Evolutionary conservation across 2,329 filamentous ascomycete species (phyloP), one percentile per base, ranked within the genome.

Genomic region (Lasiodiplodia sp.): DNA sequence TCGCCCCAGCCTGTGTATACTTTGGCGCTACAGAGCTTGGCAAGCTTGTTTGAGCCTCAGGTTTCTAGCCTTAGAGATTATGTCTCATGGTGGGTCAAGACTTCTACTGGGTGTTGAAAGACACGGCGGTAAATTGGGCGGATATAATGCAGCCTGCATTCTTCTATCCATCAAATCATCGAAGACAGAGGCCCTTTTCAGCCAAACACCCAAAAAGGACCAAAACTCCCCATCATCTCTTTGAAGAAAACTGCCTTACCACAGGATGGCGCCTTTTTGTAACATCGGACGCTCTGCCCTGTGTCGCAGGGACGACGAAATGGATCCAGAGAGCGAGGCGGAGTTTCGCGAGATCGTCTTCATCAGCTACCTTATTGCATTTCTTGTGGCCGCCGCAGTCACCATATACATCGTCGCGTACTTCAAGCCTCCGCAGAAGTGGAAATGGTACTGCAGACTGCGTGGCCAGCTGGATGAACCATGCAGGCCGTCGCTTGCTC

Each of bases 301-400:
- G 18, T n/a, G 52, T 18, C 52, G 52, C 52, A 56, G 25, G 28
- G 52, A 34, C 7, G 14, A 28, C 6, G 47, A 52, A 4, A 18
- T 16, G 5, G 58, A 25, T 2, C 21, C 16, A n/a, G 28, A 7
- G 12, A 11, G 21, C 4, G 18, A n/a, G 10, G 3, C 23, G 18
- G 7, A 23, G 1, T 4, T 31, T 16, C 12, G 5, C 5, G 8
- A 11, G 3, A 7, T 51, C 44, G 21, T 23, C 25, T 31, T 64
- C 21, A 31, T 11, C 60, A 64, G 18, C 47, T 64, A 53, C 31
- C 21, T 31, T 47, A 38, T 64, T 11, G 60, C 60, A 23, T 64
- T 64, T n/a, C 31, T 64, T 21, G 31, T 21, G 11, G 60, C 60
- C 60, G n/a, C 47, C n/a, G 60, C 31, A 11, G n/a, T 64, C n/a